phyloP scores from a whole-genome alignment of 306 rosid species.

The Begonia peltatifolia region DNA sequence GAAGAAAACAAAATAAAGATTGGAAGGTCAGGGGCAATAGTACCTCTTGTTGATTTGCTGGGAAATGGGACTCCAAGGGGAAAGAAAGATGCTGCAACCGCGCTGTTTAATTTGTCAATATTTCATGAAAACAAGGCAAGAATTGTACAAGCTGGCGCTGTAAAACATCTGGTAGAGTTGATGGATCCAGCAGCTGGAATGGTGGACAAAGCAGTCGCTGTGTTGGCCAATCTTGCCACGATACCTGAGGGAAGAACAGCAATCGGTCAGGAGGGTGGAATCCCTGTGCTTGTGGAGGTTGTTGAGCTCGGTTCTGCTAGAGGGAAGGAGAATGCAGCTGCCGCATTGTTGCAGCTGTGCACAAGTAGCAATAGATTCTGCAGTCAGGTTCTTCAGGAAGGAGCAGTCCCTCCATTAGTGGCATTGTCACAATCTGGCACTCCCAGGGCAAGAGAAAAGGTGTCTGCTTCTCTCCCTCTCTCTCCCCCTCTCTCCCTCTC shows the following conservation, averaged over 20 bases:
- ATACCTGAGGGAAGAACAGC: slow-evolving; percentile 84
- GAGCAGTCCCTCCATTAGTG: slow-evolving; percentile 97
- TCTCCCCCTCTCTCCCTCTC: not conserved
- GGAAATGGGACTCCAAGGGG: slow-evolving; percentile 97
- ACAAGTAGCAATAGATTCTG: slow-evolving; percentile 37
- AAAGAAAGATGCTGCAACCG: slow-evolving; percentile 98
- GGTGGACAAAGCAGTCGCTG: slow-evolving; percentile 99
- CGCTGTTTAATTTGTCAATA: slow-evolving; percentile 90
- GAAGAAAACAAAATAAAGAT: slow-evolving; percentile 89
- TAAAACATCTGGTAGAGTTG: slow-evolving; percentile 84
- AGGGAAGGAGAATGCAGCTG: slow-evolving; percentile 99
- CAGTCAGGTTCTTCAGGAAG: slow-evolving; percentile 85
- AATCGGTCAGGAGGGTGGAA: slow-evolving; percentile 80
- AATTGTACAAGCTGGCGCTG: slow-evolving; percentile 94
- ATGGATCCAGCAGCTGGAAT: slow-evolving; percentile 99
- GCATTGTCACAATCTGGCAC: slow-evolving; percentile 97
- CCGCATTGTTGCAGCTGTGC: slow-evolving; percentile 94
- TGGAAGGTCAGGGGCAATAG: slow-evolving; percentile 88
- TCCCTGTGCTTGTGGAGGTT: slow-evolving; percentile 88
- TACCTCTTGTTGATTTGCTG: slow-evolving; percentile 88
- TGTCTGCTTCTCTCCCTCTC: slow-evolving; percentile 13
- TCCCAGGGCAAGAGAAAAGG: slow-evolving; percentile 98
- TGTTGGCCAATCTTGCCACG: slow-evolving; percentile 88
- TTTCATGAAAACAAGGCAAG: slow-evolving; percentile 83
- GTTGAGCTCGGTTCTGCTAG: slow-evolving; percentile 94